These are phyloP conservation scores for Citrullus amarus DNA, from an alignment of 306 rosid genomes.

Conservation along the genomic window DNA sequence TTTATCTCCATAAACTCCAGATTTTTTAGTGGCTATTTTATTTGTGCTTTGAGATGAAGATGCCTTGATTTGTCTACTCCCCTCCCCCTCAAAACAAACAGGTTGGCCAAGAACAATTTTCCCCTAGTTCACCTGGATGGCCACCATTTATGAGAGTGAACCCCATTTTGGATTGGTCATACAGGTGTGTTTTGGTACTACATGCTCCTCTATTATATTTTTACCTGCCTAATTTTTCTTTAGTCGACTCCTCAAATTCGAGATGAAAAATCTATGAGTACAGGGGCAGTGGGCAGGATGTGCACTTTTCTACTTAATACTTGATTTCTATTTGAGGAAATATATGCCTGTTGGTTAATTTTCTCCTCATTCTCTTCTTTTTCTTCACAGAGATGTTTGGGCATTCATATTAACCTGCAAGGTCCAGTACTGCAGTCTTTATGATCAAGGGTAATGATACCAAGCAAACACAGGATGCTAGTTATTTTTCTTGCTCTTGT, in stretches of 20 bases:
- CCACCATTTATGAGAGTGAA: constrained; percentile 97
- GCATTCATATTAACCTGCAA: constrained; percentile 81
- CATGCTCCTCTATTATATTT: constrained; percentile 1
- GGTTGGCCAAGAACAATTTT: constrained; percentile 97
- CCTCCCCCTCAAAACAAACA: constrained; percentile 15
- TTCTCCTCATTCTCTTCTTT: background rate
- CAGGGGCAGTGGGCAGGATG: background rate
- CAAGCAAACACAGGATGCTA: background rate
- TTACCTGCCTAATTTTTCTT: background rate
- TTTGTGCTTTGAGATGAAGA: background rate
- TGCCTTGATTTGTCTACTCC: background rate
- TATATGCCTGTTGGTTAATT: background rate
- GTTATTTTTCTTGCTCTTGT: background rate
- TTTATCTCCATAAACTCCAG: constrained; percentile 1
- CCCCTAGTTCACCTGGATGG: constrained; percentile 96
- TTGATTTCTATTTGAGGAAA: background rate
- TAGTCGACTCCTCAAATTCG: background rate
- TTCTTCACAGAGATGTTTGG: constrained; percentile 76
- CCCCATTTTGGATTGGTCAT: constrained; percentile 98
- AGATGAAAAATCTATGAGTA: background rate
- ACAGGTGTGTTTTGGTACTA: constrained; percentile 28
- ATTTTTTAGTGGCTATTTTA: background rate
- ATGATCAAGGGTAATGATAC: constrained; percentile 84
- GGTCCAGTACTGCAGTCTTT: constrained; percentile 83
- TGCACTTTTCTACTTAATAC: background rate